phyloP scores from a whole-genome alignment of 2,329 filamentous ascomycete species.

The Claviceps arundinis region DNA sequence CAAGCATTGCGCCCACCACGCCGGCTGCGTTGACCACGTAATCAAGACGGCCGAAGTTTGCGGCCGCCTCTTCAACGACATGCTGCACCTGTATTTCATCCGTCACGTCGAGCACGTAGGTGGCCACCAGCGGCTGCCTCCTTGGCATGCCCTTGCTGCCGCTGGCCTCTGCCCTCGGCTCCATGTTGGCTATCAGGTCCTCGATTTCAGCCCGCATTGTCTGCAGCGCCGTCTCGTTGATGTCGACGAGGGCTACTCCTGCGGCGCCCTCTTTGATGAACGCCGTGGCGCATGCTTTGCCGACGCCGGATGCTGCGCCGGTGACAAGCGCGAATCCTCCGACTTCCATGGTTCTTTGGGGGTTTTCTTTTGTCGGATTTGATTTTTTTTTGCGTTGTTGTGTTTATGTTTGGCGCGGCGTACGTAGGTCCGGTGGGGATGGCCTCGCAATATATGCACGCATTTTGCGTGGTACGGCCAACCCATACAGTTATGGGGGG shows the following conservation, averaged over 20 bases:
- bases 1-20: slow-evolving; percentile 23
- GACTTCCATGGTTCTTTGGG: slow-evolving; percentile 10
- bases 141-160: not conserved
- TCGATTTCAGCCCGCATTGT: slow-evolving; percentile 12
- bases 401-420: not conserved
- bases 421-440: too few relatives aligned
- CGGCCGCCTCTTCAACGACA: slow-evolving; percentile 14
- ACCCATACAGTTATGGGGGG: too few relatives aligned
- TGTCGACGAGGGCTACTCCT: slow-evolving; percentile 16
- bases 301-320: slow-evolving; percentile 19
- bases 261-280: slow-evolving; percentile 17
- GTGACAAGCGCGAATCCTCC: slow-evolving; percentile 20
- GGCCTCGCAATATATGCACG: too few relatives aligned
- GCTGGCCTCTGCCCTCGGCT: not conserved
- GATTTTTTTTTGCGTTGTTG: not conserved
- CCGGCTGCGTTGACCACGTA: slow-evolving; percentile 29
- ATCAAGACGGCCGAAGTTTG: slow-evolving; percentile 23
- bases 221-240: slow-evolving; percentile 10
- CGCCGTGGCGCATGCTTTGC: slow-evolving; percentile 15
- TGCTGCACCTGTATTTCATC: slow-evolving; percentile 13
- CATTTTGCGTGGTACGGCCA: too few relatives aligned
- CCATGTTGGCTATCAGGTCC: not conserved
- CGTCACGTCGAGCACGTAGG: slow-evolving; percentile 14
- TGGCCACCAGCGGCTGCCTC: not conserved
- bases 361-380: not conserved